phyloP scores from a whole-genome alignment of 75 land plant genomes.

The Selaginella tamariscina region DNA sequence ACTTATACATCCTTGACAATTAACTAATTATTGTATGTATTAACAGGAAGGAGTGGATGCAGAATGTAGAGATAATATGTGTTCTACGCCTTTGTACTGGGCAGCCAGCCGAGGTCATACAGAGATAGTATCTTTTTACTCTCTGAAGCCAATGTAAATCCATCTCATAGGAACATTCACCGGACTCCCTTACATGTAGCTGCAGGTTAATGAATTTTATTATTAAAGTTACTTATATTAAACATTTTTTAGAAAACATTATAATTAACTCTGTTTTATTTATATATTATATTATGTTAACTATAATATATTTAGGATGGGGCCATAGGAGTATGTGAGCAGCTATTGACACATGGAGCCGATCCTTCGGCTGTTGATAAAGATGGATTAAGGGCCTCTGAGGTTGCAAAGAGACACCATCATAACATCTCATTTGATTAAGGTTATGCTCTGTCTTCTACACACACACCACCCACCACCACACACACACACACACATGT shows the following conservation, averaged over 20 bases:
- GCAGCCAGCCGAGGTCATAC: slow-evolving; percentile 36
- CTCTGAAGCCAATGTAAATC: slow-evolving; percentile 28
- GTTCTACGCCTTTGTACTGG: slow-evolving; percentile 36
- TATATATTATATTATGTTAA: neutral
- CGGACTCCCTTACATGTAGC: slow-evolving; percentile 35
- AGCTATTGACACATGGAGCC: slow-evolving; percentile 20
- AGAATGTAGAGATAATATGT: slow-evolving; percentile 28
- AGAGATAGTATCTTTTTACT: slow-evolving; percentile 24
- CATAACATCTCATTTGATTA: no score
- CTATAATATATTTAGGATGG: neutral
- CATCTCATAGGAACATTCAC: slow-evolving; percentile 23
- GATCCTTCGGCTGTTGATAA: slow-evolving; percentile 19
- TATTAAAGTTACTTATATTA: slow-evolving; percentile 6
- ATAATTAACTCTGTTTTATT: neutral
- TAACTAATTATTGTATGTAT: neutral
- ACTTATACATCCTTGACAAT: neutral
- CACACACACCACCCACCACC: no score
- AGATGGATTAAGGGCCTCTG: slow-evolving; percentile 16
- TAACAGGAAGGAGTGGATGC: slow-evolving; percentile 31
- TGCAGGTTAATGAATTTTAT: slow-evolving; percentile 21
- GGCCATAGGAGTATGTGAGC: slow-evolving; percentile 21
- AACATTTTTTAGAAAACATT: neutral
- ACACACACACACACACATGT: no score
- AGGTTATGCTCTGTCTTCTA: no score
- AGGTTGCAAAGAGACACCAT: slow-evolving; percentile 28